Conservation (phyloP, 352 stramenopile genomes). For the Globisporangium rhizosaccharum region DNA sequence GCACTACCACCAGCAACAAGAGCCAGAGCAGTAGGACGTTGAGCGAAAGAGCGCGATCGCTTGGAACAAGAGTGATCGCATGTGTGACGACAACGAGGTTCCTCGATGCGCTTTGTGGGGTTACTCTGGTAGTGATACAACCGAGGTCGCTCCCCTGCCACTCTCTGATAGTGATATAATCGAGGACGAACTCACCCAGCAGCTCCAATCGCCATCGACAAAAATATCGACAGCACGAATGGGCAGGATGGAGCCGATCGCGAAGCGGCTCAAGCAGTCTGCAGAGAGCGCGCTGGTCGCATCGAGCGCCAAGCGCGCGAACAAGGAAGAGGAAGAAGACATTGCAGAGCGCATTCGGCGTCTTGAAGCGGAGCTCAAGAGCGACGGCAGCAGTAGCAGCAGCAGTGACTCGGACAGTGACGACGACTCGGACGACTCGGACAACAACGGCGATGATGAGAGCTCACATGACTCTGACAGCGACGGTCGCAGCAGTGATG, state of each 20-base stretch:
- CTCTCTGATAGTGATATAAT: neutral
- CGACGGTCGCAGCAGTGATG: neutral
- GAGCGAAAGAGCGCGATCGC: no score
- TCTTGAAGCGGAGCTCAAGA: slow-evolving; percentile 64
- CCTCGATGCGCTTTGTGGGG: neutral
- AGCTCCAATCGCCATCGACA: no score
- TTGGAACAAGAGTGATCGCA: no score
- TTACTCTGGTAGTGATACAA: neutral
- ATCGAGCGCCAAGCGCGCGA: slow-evolving; percentile 15
- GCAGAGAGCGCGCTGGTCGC: slow-evolving; percentile 48
- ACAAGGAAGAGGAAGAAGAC: slow-evolving; percentile 37
- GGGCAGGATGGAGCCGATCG: slow-evolving; percentile 63
- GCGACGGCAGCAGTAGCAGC: slow-evolving; percentile 14
- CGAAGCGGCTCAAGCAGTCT: slow-evolving; percentile 77
- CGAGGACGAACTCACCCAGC: neutral
- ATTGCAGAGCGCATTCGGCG: slow-evolving; percentile 60
- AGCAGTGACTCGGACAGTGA: slow-evolving; percentile 15
- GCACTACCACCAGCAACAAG: no score
- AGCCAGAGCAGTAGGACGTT: no score
- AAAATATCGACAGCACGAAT: neutral
- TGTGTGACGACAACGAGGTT: neutral
- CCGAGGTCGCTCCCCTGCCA: neutral
- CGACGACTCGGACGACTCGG: slow-evolving; percentile 17
- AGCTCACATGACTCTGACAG: neutral
- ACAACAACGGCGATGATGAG: neutral